phyloP scores from a whole-genome alignment of 192 early-diverging fungal species.

The Phycomyces blakesleeanus region DNA sequence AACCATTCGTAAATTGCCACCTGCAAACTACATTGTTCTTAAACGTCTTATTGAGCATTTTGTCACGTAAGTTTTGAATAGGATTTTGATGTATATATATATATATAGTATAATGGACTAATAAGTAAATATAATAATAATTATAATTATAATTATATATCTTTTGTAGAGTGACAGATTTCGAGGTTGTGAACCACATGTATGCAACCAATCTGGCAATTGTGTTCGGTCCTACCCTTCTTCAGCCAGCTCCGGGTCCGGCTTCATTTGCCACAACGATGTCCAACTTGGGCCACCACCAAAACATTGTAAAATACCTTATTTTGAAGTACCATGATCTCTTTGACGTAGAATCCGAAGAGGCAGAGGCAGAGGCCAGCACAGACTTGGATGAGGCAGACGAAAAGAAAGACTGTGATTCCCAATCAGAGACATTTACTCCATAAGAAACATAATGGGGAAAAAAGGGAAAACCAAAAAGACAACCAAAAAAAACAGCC shows the following conservation, averaged over 20 bases:
- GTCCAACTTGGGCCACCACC: conserved; percentile 71
- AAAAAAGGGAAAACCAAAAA: no score
- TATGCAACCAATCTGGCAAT: conserved; percentile 85
- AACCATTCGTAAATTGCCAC: conserved; percentile 57
- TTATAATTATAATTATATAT: no score
- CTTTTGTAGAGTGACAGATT: conserved; percentile 64
- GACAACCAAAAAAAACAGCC: no score
- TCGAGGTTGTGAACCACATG: conserved; percentile 84
- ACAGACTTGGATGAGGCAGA: conserved; percentile 8
- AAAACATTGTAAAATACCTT: conserved; percentile 67
- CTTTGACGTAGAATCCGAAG: conserved; percentile 67
- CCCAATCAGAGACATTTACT: background rate
- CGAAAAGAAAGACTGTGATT: background rate
- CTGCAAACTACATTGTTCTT: conserved; percentile 59
- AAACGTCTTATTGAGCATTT: conserved; percentile 71
- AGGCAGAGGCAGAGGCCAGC: conserved; percentile 9
- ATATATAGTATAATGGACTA: no score
- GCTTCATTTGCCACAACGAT: conserved; percentile 60
- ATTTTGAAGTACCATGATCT: conserved; percentile 77
- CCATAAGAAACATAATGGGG: no score
- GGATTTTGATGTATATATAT: no score
- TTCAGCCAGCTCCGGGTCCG: conserved; percentile 61
- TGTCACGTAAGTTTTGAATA: conserved; percentile 43
- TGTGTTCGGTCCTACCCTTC: conserved; percentile 92
- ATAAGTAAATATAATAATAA: no score